Percentiles rank a stretch among this genome's conserved stretches.
These are phyloP conservation scores for Candida pini DNA, from an alignment of 805 yeast species.

Conservation along the genomic window DNA sequence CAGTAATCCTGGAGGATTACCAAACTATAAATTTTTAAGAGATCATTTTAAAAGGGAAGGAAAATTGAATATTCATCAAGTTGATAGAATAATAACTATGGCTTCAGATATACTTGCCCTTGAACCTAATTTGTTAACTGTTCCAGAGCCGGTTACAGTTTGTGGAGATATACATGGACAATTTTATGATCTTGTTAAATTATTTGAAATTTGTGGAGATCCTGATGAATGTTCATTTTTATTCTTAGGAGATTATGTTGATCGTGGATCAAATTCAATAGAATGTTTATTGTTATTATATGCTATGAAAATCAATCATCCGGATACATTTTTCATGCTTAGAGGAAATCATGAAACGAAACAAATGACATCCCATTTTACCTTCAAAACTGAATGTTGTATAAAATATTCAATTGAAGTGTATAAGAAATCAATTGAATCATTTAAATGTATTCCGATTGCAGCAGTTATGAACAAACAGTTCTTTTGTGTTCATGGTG, in stretches of 20 bases:
- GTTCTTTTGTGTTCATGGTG: slow-evolving; percentile 95
- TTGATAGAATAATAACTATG: slow-evolving; percentile 53
- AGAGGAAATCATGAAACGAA: slow-evolving; percentile 95
- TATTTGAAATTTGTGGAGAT: slow-evolving; percentile 91
- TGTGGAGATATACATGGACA: slow-evolving; percentile 99
- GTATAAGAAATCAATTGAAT: slow-evolving; percentile 67
- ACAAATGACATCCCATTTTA: slow-evolving; percentile 89
- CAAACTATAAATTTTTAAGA: slow-evolving; percentile 65
- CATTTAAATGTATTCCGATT: slow-evolving; percentile 83
- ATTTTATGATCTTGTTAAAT: slow-evolving; percentile 79
- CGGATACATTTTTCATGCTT: slow-evolving; percentile 68
- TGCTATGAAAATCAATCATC: slow-evolving; percentile 72
- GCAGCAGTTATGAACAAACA: slow-evolving; percentile 93
- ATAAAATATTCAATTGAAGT: slow-evolving; percentile 67
- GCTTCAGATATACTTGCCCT: slow-evolving; percentile 57
- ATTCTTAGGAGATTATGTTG: slow-evolving; percentile 92
- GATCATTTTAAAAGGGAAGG: slow-evolving; percentile 81
- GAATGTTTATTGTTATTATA: slow-evolving; percentile 76
- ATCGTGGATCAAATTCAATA: slow-evolving; percentile 85
- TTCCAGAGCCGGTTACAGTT: slow-evolving; percentile 91
- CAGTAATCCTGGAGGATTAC: slow-evolving; percentile 50
- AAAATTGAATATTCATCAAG: slow-evolving; percentile 65
- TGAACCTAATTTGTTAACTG: slow-evolving; percentile 76
- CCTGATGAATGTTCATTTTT: slow-evolving; percentile 71
- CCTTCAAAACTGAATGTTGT: slow-evolving; percentile 84